Evolutionary conservation across 495 filamentous ascomycete species (phyloP), one percentile per base, ranked within the genome.

Genomic region (Aspergillus ellipticus): DNA sequence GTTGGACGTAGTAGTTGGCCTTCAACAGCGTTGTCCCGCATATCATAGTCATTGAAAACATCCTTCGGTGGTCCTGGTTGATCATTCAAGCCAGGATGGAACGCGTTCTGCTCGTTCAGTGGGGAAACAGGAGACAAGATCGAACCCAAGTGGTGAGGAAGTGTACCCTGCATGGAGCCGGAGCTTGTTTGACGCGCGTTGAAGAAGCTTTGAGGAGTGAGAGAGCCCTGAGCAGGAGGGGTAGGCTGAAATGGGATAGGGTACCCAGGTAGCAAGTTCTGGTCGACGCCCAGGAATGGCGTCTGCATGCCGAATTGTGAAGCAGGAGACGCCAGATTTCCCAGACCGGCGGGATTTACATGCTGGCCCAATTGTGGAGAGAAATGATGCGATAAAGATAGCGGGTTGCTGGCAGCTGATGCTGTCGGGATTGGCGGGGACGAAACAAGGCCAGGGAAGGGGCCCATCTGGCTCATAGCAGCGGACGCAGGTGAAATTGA

Each of bases 401-500:
- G 58, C 5, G 67, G 70, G 42, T 79, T 78, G 55, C 73, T 72
- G 42, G 66, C 65, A 60, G 74, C 66, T 21, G 79, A 79, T 46
- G 73, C 67, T 51, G 65, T 75, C 64, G 65, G 75, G 47, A 82
- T 73, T 48, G 86, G 82, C 10, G 78, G 75, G 8, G 79, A 75
- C 6, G 76, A 78, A 58, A 88, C 84, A 7, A 85, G 79, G 41
- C 85, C 76, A 22, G 71, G 83, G 19, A 81, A 79, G n/a, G 81
- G 74, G 8, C 76, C 70, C 10, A 79, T 72, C 53, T 82, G 82
- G 60, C 81, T 86, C 58, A 85, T 85, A 19, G 79, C 80, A 20
- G 79, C 85, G 1, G 87, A 80, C 24, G 85, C 87, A 31, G 91
- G 91, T 13, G 90, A 94, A 63, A 90, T 87, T 9, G 89, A 77